Conservation (phyloP, 805 yeast genomes). For the Yarrowia sp. region DNA sequence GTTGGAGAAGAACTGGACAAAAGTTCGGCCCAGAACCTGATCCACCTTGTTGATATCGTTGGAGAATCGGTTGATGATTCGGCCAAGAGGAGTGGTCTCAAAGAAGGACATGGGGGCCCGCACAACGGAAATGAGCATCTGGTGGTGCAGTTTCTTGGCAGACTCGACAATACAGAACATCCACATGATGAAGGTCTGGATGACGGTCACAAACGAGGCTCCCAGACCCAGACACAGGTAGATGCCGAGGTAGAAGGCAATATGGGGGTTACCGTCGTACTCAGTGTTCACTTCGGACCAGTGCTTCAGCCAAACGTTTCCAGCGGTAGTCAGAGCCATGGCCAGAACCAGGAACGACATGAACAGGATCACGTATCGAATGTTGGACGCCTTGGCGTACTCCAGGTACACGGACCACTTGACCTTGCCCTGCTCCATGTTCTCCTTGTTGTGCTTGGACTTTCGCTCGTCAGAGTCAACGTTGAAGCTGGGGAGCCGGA, state of each 20-base stretch:
- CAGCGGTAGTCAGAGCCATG: slow-evolving; percentile 66
- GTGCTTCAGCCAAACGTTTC: slow-evolving; percentile 92
- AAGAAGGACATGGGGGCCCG: slow-evolving; percentile 95
- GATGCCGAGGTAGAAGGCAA: slow-evolving; percentile 72
- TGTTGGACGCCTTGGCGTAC: slow-evolving; percentile 88
- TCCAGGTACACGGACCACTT: slow-evolving; percentile 82
- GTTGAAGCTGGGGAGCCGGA: slow-evolving; percentile 49
- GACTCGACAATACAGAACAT: slow-evolving; percentile 83
- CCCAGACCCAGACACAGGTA: slow-evolving; percentile 78
- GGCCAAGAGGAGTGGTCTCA: slow-evolving; percentile 94
- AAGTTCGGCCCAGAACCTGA: slow-evolving; percentile 62
- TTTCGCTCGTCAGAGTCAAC: slow-evolving; percentile 45
- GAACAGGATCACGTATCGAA: slow-evolving; percentile 65
- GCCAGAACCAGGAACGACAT: slow-evolving; percentile 62
- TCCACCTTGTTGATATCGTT: slow-evolving; percentile 90
- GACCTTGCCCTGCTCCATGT: slow-evolving; percentile 91
- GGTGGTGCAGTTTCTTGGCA: slow-evolving; percentile 71
- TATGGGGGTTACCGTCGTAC: slow-evolving; percentile 72
- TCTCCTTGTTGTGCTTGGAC: slow-evolving; percentile 60
- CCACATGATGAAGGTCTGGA: slow-evolving; percentile 76
- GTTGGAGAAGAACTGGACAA: slow-evolving; percentile 53
- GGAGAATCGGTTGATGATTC: slow-evolving; percentile 88
- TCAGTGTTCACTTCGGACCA: slow-evolving; percentile 92
- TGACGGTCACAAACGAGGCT: slow-evolving; percentile 64
- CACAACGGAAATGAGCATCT: slow-evolving; percentile 75